Evolutionary conservation across 495 filamentous ascomycete species (phyloP), one percentile per base, ranked within the genome.

Genomic region (Immersiella caudata): DNA sequence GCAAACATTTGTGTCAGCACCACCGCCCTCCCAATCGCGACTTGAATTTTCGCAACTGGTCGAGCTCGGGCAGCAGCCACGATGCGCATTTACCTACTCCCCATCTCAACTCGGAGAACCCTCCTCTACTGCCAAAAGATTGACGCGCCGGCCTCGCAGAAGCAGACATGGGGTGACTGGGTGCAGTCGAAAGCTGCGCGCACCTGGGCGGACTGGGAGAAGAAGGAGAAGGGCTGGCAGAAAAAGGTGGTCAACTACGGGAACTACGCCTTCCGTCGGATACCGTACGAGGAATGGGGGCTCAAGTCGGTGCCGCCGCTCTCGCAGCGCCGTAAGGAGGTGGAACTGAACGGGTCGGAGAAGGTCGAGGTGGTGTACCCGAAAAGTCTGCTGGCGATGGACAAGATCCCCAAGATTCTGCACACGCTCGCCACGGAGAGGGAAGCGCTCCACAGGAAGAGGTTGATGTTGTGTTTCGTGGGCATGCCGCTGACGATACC

Each of bases 251-350:
- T 94, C 22, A 83, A 82, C 61, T 95, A 94, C 76, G 95, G 96
- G 27, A 97, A 98, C 81, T 83, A 86, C 27, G 85, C 91, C 11
- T 85, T 98, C 60, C 90, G 90, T 72, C 86, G 92, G 50, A 94
- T 99, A 70, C 92, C 94, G 1, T 97, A 90, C 76, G 92, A 97
- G 79, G 95, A 99, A 90, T 99, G 95, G 87, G 94, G 92, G 0
- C 81, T 99, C 57, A 98, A 98, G 79, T 94, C 92, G 62, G 90
- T 99, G 46, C 95, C 95, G 3, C 91, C 95, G 35, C 80, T 97
- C 63, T 93, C 86, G 26, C 82, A 87, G 40, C 86, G 88, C 64
- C 83, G 86, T 57, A 83, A 83, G 68, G 80, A 86, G 54, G 84
- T 89, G 62, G 87, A 90, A 71, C 71, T 87, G 18, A 77, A 89